Base-by-base conservation (phyloP, 495 filamentous ascomycete genomes). In the Jackrogersella minutella region DNA sequence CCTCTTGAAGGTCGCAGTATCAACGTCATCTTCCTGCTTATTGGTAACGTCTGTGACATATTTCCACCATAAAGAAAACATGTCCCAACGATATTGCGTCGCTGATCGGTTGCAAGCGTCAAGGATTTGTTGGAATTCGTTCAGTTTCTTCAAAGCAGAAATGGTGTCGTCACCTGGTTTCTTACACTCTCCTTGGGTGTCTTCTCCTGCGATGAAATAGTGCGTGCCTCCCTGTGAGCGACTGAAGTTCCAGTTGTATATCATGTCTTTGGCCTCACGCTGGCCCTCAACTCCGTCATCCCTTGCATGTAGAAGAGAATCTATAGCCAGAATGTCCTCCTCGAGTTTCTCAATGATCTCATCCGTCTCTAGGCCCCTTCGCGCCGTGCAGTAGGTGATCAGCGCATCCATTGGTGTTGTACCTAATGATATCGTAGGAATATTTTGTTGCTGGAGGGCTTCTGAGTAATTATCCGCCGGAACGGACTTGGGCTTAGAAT, bases 401-500 rank as follows among this genome's bases (percentile, higher is more conserved):
- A 85, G 26, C 0, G 80, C 66, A 57, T 86, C 84, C 13, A 84
- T 61, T 2, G 81, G 74, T 0, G 81, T 80, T 0, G 78, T 81
- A 0, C 84, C 83, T 6, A 85, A 67, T 0, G 82, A 62, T 0
- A 84, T 36, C 14, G 80, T 62, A 13, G 64, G 36, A 5, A 39
- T 13, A n/a, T 39, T 19, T 22, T 21, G 17, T 5, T 43, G 14
- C 7, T 39, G 36, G 36, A 39, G 36, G 36, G 36, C 36, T 39
- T 39, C 36, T n/a, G 36, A 39, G 44, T 49, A 56, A 62, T 66
- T 7, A 31, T 80, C 73, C 6, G 80, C 80, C 1, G 76, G 76
- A 0, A 75, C 51, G 0, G 28, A 73, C 7, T 39, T 24, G 4
- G 80, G 79, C 16, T 58, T 62, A 0, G 62, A 26, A 1, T 58